These are phyloP conservation scores for Malus hybrid DNA, from an alignment of 331 rosid genomes.

Conservation along the genomic window DNA sequence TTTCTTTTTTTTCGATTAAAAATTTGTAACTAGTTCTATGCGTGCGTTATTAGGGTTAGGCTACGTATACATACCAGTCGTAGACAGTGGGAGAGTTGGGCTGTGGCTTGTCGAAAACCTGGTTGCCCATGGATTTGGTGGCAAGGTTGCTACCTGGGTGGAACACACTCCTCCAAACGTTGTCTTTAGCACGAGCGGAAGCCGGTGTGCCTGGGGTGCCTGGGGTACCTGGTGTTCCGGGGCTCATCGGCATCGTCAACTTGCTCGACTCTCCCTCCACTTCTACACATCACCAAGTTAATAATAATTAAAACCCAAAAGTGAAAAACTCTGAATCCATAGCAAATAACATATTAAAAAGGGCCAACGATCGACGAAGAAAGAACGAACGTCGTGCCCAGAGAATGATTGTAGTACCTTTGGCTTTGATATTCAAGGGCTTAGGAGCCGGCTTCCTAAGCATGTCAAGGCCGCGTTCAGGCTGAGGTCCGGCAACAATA, in stretches of 20 bases:
- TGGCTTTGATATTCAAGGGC: conserved; percentile 24
- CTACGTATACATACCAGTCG: conserved; percentile 52
- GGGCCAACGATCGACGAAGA: too few species aligned
- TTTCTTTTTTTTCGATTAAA: too few species aligned
- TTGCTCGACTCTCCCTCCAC: conserved; percentile 45
- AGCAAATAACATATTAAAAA: too few species aligned
- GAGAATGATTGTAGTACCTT: conserved; percentile 12
- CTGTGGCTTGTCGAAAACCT: conserved; percentile 69
- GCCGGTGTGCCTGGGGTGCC: conserved; percentile 9
- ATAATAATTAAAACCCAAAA: background rate
- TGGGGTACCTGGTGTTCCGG: conserved; percentile 48
- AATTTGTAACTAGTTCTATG: too few species aligned
- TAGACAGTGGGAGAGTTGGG: conserved; percentile 91
- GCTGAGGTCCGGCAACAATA: conserved; percentile 74
- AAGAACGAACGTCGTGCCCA: too few species aligned
- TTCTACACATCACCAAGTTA: background rate
- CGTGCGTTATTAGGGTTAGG: too few species aligned
- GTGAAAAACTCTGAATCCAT: too few species aligned
- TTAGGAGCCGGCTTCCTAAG: conserved; percentile 49
- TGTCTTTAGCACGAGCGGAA: conserved; percentile 42
- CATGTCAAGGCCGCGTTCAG: conserved; percentile 75
- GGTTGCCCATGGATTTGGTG: conserved; percentile 50
- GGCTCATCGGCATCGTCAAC: conserved; percentile 48
- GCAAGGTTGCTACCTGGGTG: conserved; percentile 90
- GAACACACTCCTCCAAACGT: conserved; percentile 99